Evolutionary conservation across 2,329 filamentous ascomycete species (phyloP), one percentile per base, ranked within the genome.

Genomic region (Fusarium duplospermum): DNA sequence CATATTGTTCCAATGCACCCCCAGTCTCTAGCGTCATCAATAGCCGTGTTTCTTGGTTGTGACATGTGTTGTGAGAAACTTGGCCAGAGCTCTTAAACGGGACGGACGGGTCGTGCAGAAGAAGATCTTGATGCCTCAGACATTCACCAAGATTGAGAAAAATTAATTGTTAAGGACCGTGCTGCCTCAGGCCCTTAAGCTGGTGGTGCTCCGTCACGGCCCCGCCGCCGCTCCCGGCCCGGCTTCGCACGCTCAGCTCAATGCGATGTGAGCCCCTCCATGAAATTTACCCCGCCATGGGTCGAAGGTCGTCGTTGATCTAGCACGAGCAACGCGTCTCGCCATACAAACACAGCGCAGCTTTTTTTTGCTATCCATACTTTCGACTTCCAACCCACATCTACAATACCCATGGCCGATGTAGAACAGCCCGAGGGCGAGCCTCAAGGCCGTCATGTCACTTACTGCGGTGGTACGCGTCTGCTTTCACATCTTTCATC

Each of bases 381-480:
- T 22, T 61, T 57, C 45, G 73, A 77, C 76, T 78, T 70, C 70
- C 27, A 79, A 14, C 18, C 20, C 18, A 42, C 24, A 67, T 27
- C 35, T 66, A 69, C 50, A 65, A 38, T 62, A 50, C 57, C 74
- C 73, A 90, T 90, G 89, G 87, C 88, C 78, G 89, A 90, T 76
- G 82, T 83, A 64, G 87, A 89, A 74, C 83, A 86, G 66, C 71
- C 83, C 70, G 87, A 88, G 62, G 82, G 81, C 64, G 87, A 88
- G 81, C 85, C 85, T 50, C 88, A 89, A 78, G 81, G 85, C 76
- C 85, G 88, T 73, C 83, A 85, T 78, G 86, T 90, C 62, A 79
- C 84, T 60, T 91, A 91, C 82, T 91, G 89, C 76, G 88, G 88
- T 75, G 89, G 89, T 90, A 87, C 80, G 88, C 83, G 52, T 64